Evolutionary conservation across 2,329 filamentous ascomycete genomes (phyloP).

Genomic region (Cryphonectria japonica): DNA sequence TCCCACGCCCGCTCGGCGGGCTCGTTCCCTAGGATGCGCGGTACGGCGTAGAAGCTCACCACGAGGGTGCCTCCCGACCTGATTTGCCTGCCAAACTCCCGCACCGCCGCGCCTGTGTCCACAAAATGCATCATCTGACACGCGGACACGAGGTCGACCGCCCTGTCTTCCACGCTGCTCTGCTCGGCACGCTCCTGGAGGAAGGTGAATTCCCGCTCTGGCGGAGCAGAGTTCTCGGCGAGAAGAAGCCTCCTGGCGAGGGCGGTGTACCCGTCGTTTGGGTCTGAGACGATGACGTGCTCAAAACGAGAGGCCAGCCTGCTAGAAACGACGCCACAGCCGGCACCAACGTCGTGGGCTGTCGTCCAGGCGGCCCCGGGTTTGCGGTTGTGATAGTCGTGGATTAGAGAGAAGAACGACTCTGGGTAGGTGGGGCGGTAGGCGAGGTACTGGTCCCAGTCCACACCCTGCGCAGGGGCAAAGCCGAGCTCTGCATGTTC

Average conservation of each 20-base stretch:
- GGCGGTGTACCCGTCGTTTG: slow-evolving; percentile 34
- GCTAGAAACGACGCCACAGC: slow-evolving; percentile 29
- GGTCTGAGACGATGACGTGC: slow-evolving; percentile 36
- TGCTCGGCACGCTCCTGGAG: slow-evolving; percentile 35
- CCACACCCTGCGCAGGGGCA: slow-evolving; percentile 19
- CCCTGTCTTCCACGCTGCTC: slow-evolving; percentile 30
- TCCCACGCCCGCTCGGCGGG: slow-evolving; percentile 24
- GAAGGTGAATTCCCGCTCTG: slow-evolving; percentile 33
- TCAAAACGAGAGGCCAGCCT: slow-evolving; percentile 30
- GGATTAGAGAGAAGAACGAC: slow-evolving; percentile 32
- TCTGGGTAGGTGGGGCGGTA: slow-evolving; percentile 29
- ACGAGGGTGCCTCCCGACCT: slow-evolving; percentile 33
- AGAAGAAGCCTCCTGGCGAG: slow-evolving; percentile 32
- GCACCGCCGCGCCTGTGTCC: slow-evolving; percentile 30
- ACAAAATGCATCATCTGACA: slow-evolving; percentile 36
- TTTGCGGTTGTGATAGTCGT: slow-evolving; percentile 29
- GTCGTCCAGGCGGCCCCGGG: slow-evolving; percentile 17
- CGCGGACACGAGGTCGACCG: slow-evolving; percentile 33
- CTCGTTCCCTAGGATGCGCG: slow-evolving; percentile 25
- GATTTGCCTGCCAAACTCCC: slow-evolving; percentile 33
- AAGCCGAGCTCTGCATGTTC: slow-evolving; percentile 22
- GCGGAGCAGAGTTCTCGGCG: slow-evolving; percentile 25
- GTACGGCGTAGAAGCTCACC: slow-evolving; percentile 32
- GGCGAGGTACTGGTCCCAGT: slow-evolving; percentile 32
- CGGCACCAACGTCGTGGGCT: slow-evolving; percentile 32